phyloP scores from a whole-genome alignment of 2,329 filamentous ascomycete genomes.

The Xenoacremonium recifei region DNA sequence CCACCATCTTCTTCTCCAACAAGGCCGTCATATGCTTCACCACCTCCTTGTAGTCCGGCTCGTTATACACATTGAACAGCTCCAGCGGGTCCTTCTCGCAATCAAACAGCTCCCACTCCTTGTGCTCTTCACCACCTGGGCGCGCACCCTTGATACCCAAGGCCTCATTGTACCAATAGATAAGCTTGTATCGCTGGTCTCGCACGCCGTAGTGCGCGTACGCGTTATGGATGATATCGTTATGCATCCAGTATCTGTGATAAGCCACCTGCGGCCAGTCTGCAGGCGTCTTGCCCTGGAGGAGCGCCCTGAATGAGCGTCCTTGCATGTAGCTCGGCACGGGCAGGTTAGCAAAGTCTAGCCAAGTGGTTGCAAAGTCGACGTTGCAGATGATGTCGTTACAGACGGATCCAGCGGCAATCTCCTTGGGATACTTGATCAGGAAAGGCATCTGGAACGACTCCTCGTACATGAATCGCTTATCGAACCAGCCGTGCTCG shows the following conservation, averaged over 20 bases:
- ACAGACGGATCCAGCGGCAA: constrained; percentile 37
- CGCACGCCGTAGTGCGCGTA: constrained; percentile 53
- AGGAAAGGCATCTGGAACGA: constrained; percentile 56
- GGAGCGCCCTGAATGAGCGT: constrained; percentile 37
- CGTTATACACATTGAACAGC: constrained; percentile 45
- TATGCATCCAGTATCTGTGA: constrained; percentile 57
- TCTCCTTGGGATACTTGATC: constrained; percentile 43
- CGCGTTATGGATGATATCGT: constrained; percentile 47
- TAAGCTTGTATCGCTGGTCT: constrained; percentile 52
- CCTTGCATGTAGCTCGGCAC: constrained; percentile 53
- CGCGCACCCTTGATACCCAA: constrained; percentile 44
- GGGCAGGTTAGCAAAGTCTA: constrained; percentile 42
- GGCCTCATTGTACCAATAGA: constrained; percentile 55
- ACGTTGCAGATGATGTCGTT: constrained; percentile 53
- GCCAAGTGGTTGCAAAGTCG: constrained; percentile 51
- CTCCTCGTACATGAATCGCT: constrained; percentile 58
- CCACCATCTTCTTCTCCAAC: constrained; percentile 48
- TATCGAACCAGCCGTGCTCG: constrained; percentile 58
- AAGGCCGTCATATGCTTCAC: constrained; percentile 39
- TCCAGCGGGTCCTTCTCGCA: constrained; percentile 49
- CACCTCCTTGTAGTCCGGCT: constrained; percentile 35
- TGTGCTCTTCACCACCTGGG: constrained; percentile 37
- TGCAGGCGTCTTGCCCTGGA: constrained; percentile 35
- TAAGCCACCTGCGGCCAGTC: constrained; percentile 53
- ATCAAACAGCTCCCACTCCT: constrained; percentile 56